Evolutionary conservation across 345 rosid genomes (phyloP).

Genomic region (Citrus sp.): DNA sequence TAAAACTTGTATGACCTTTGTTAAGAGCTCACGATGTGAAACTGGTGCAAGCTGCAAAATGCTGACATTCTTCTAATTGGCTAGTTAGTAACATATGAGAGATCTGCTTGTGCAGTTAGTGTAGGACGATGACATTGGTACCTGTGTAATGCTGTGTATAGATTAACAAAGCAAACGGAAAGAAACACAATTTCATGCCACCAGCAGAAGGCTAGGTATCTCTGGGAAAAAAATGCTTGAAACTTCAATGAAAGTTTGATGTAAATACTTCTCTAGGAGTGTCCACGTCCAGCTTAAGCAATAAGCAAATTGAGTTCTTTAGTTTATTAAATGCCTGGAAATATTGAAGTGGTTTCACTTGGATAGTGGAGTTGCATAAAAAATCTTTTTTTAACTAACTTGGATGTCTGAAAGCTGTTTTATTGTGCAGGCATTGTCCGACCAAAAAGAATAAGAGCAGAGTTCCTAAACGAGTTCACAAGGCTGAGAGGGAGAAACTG

Average conservation of each 20-base stretch:
- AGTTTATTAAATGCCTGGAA: neutral
- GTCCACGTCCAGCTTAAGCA: neutral
- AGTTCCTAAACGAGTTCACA: constrained; percentile 76
- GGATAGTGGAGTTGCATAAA: neutral
- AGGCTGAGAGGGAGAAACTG: constrained; percentile 87
- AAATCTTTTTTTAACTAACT: neutral
- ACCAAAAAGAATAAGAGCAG: constrained; percentile 47
- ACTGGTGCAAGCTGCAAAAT: neutral
- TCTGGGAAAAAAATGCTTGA: neutral
- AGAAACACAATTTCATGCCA: neutral
- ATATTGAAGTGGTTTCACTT: neutral
- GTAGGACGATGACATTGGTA: neutral
- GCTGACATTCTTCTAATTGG: neutral
- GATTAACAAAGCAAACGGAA: neutral
- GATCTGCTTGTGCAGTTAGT: neutral
- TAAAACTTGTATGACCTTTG: neutral
- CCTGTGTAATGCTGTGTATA: neutral
- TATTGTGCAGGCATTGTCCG: constrained; percentile 39
- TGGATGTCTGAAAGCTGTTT: constrained; percentile 9
- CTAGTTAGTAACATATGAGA: neutral
- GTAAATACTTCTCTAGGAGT: neutral
- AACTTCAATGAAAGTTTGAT: neutral
- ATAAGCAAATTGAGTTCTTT: neutral
- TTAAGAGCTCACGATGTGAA: neutral
- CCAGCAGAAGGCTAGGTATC: neutral